Conservation (phyloP, 2,329 filamentous ascomycete species). For the Aureobasidium sp. region DNA sequence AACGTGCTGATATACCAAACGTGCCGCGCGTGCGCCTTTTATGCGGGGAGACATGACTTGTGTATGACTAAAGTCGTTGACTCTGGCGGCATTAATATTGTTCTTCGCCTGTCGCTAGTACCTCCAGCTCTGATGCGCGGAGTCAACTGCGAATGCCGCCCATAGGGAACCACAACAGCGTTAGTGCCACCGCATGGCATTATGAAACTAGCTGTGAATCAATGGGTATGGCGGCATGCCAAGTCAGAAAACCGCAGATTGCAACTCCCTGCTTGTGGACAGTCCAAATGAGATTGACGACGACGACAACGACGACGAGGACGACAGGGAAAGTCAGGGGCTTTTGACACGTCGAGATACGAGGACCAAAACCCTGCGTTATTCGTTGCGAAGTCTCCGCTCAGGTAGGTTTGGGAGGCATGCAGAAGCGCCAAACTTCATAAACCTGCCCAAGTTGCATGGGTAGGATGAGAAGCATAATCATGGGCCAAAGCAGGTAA, state of each 20-base stretch:
- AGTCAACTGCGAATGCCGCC: neutral
- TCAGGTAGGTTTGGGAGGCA: conserved; percentile 3
- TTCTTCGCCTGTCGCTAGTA: neutral
- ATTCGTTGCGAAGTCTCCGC: neutral
- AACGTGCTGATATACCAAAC: conserved; percentile 16
- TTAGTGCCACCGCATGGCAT: conserved; percentile 12
- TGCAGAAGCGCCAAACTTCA: conserved; percentile 9
- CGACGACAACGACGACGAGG: neutral
- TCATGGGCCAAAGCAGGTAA: conserved; percentile 5
- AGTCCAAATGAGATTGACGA: conserved; percentile 3
- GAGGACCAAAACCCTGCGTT: conserved; percentile 1
- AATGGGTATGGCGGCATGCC: conserved; percentile 9
- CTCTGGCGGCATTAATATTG: neutral
- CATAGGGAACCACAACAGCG: conserved; percentile 7
- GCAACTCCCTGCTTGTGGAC: neutral
- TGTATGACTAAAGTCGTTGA: conserved; percentile 11
- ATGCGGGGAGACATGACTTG: conserved; percentile 16
- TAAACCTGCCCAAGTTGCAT: conserved; percentile 13
- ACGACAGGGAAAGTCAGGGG: neutral
- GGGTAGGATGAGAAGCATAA: neutral
- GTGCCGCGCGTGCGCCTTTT: conserved; percentile 2
- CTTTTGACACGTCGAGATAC: conserved; percentile 1
- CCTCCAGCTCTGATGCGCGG: too few species aligned
- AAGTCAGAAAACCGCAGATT: conserved; percentile 1
- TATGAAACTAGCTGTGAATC: neutral